Conservation (phyloP, 148 eudicot genomes). For the Pouteria glomerata region DNA sequence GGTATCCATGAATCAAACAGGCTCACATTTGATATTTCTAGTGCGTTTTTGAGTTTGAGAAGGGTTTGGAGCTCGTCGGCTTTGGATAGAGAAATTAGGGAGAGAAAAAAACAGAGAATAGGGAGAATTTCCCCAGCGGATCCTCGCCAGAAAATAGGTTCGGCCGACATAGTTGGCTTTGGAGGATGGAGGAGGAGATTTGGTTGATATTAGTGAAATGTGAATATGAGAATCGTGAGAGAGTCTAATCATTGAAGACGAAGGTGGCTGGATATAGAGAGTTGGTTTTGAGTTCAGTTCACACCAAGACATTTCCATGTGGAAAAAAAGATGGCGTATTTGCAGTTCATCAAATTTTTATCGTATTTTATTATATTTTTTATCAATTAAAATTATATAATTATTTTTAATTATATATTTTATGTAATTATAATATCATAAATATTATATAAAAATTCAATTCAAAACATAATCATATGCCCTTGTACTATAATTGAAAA, state of each 20-base stretch:
- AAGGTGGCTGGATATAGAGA: too few species aligned
- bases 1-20: slow-evolving; percentile 25
- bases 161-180: slow-evolving; percentile 1
- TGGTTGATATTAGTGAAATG: background rate
- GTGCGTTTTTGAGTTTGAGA: slow-evolving; percentile 23
- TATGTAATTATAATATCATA: too few species aligned
- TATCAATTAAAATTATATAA: too few species aligned
- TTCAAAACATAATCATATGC: too few species aligned
- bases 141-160: slow-evolving; percentile 6
- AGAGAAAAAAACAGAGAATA: slow-evolving; percentile 8
- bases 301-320: too few species aligned
- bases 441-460: background rate
- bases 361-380: too few species aligned
- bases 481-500: background rate
- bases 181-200: background rate
- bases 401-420: too few species aligned
- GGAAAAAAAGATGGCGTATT: too few species aligned
- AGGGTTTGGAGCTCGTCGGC: slow-evolving; percentile 22
- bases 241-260: background rate
- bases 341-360: too few species aligned
- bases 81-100: slow-evolving; percentile 5
- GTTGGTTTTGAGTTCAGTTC: too few species aligned
- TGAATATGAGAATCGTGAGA: background rate
- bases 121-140: background rate
- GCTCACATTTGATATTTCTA: slow-evolving; percentile 9